Percentiles rank a stretch among this genome's conserved stretches.
These are phyloP conservation scores for Penicillium taxi DNA, from an alignment of 495 filamentous ascomycete species.

Conservation along the genomic window DNA sequence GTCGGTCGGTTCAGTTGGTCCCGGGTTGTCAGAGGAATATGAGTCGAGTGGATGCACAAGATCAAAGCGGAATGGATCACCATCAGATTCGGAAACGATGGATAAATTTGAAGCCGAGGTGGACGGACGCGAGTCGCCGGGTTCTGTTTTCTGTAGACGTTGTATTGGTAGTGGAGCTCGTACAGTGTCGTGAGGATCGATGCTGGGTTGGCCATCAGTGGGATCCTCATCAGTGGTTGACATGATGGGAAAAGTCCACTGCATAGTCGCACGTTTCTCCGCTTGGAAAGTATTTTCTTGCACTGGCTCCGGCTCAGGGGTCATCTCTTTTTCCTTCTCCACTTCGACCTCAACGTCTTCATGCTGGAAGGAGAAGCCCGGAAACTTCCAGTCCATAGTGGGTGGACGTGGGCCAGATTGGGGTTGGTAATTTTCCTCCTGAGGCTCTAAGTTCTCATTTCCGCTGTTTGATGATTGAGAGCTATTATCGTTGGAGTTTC, in stretches of 20 bases:
- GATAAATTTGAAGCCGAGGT: constrained; percentile 33
- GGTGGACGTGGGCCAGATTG: constrained; percentile 35
- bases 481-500: constrained; percentile 31
- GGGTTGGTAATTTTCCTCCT: constrained; percentile 27
- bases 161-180: constrained; percentile 21
- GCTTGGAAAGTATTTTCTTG: constrained; percentile 17
- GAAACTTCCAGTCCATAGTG: constrained; percentile 47
- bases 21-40: too few species aligned
- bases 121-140: constrained; percentile 30
- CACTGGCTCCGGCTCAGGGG: constrained; percentile 10
- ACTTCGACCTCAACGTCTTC: constrained; percentile 15
- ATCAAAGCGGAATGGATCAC: constrained; percentile 42
- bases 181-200: constrained; percentile 31
- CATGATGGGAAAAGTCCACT: constrained; percentile 46
- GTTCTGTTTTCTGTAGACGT: constrained; percentile 9
- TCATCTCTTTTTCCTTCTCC: not conserved
- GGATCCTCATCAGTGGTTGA: constrained; percentile 12
- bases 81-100: constrained; percentile 33
- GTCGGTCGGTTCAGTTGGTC: too few species aligned
- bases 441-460: constrained; percentile 16
- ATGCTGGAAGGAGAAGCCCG: constrained; percentile 22
- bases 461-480: constrained; percentile 27
- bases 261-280: constrained; percentile 33
- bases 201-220: constrained; percentile 7
- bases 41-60: constrained; percentile 27